Evolutionary conservation across 1,139 yeast genomes (phyloP), one percentile per base, ranked within the genome.

Genomic region (Kazachstania sp.): DNA sequence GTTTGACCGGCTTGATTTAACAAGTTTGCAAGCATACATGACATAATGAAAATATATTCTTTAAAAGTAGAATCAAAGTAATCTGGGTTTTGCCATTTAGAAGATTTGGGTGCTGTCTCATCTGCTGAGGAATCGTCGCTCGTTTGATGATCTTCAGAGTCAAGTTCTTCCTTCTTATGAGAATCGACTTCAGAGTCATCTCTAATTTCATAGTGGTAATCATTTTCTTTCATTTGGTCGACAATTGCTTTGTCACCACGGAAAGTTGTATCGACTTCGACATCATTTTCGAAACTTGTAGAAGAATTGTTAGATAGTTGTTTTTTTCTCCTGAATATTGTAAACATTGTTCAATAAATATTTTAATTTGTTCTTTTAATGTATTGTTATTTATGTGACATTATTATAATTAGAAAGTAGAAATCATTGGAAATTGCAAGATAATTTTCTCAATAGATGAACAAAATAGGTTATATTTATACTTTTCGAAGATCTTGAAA

Each of bases 11-110:
- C 63, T 47, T 65, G 69, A 49, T 65, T 67, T 29, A 66, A 47
- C 9, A 64, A 48, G 47, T 67, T 69, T 4, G 74, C 70, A 56
- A 71, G 51, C 55, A 73, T 66, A 40, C 72, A 66, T 3, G 67
- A 50, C 0, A 60, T 41, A 0, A 72, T 66, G 9, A 70, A 59
- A 1, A 58, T 48, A 15, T 59, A 50, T 51, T 73, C 77, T 40
- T 58, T 49, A 46, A 48, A 52, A 9, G 45, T 41, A 3, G 51
- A 50, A 4, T 45, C 44, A 34, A 59, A 57, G 41, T 45, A 41
- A 2, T 12, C 12, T 38, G 51, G 56, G 32, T 55, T 45, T 50
- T 47, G 51, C 50, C 49, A 50, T 16, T 43, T 43, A 4, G 47
- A 29, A 7, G 23, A 7, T 19, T 49, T 16, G 29, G 65, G 2